Percentiles rank a stretch among this genome's conserved stretches.
phyloP scores from a whole-genome alignment of 2,329 filamentous ascomycete species.

The Lasiodiplodia gonubiensis region DNA sequence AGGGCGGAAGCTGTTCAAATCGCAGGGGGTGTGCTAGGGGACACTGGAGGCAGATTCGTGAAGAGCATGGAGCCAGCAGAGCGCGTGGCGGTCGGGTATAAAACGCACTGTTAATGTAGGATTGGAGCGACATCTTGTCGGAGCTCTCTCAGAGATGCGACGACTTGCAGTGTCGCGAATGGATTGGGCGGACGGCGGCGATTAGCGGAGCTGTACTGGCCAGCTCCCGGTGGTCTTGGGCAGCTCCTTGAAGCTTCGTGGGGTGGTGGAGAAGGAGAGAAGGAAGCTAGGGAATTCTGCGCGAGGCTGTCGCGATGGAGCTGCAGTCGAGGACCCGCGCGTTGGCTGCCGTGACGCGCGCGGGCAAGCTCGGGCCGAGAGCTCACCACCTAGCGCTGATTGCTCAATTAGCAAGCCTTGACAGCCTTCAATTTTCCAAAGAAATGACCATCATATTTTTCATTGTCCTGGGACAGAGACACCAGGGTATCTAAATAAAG shows the following conservation, averaged over 20 bases:
- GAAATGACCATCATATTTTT: background rate
- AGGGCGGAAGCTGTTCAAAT: no score
- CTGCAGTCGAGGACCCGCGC: slow-evolving; percentile 13
- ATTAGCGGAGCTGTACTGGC: background rate
- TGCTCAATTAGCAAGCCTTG: background rate
- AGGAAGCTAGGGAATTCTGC: slow-evolving; percentile 3
- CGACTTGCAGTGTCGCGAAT: background rate
- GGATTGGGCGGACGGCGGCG: background rate
- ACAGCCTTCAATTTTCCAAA: background rate
- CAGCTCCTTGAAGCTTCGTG: slow-evolving; percentile 15
- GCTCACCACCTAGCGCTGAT: background rate
- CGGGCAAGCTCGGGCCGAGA: slow-evolving; percentile 23
- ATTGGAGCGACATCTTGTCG: slow-evolving; percentile 57
- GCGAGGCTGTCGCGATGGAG: slow-evolving; percentile 18
- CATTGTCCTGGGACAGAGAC: background rate
- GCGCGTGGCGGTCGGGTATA: background rate
- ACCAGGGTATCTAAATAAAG: slow-evolving; percentile 16
- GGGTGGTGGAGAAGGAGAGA: background rate
- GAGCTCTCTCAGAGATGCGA: slow-evolving; percentile 2
- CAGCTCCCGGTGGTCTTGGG: background rate
- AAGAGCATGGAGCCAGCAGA: background rate
- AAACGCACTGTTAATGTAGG: slow-evolving; percentile 60
- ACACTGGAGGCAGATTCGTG: background rate
- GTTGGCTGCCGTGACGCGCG: slow-evolving; percentile 13
- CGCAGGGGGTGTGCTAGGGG: no score